phyloP scores from a whole-genome alignment of 2,329 filamentous ascomycete species.

The Fusarium annulatum region DNA sequence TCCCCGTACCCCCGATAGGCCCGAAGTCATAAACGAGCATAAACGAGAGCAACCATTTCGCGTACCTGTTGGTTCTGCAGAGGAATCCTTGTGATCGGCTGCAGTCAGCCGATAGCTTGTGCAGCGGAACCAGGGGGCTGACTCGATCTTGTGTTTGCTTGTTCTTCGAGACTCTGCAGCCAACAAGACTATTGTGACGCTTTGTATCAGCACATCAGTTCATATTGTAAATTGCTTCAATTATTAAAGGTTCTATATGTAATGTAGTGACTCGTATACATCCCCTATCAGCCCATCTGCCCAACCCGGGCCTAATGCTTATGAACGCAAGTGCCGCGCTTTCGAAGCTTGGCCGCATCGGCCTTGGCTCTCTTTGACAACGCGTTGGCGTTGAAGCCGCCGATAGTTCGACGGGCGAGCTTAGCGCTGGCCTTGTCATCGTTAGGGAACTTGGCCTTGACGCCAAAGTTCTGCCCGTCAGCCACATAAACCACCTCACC shows the following conservation, averaged over 20 bases:
- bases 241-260: background rate
- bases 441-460: conserved; percentile 43
- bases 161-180: background rate
- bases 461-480: conserved; percentile 38
- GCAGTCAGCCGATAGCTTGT: background rate
- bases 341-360: conserved; percentile 25
- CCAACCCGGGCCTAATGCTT: conserved; percentile 18
- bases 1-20: background rate
- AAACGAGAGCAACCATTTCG: background rate
- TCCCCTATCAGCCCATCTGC: background rate
- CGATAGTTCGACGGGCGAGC: conserved; percentile 32
- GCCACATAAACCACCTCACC: conserved; percentile 44
- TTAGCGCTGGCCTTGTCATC: conserved; percentile 23
- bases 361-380: conserved; percentile 21
- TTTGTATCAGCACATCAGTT: background rate
- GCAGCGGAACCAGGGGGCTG: background rate
- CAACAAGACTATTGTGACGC: background rate
- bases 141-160: background rate
- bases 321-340: conserved; percentile 33
- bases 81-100: background rate
- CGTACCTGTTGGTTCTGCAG: background rate
- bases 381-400: conserved; percentile 27
- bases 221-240: background rate
- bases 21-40: background rate
- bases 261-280: background rate